Evolutionary conservation across 345 rosid species (phyloP), one percentile per base, ranked within the genome.

Genomic region (Populus alba): DNA sequence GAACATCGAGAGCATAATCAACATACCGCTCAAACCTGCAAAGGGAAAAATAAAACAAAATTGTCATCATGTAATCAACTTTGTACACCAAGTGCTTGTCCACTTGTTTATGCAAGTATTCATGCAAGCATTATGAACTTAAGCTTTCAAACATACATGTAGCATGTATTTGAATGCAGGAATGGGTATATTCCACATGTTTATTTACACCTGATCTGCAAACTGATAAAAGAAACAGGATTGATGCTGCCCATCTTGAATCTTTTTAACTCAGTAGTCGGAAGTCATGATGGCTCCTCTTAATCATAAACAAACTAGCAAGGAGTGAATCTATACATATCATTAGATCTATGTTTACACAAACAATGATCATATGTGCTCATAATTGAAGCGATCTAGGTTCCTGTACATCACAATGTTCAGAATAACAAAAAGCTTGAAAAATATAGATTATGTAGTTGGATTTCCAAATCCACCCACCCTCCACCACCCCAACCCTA

Each of bases 1-100:
- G 99, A 81, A 94, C 98, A 81, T 96, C 98, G n/a, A 96, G 97
- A 75, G 99, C 99, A 57, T 96, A 96, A 72, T 96, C 98, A 74
- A 96, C 99, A 83, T 96, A 96, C 86, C 88, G 98, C 89, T 96
- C 98, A 91, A 96, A 96, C 88, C 98, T 94, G 90, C 85, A 84
- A 39, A 80, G 75, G 70, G 75, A 37, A 72, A 66, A 45, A 49
- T 20, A 18, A 22, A 39, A n/a, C 43, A 55, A 68, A 80, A 57
- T 3, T 29, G 17, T 20, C 20, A 66, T 29, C 72, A 35, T 9
- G 33, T 8, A 33, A 65, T 51, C 66, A 45, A 78, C 22, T 17
- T 78, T 41, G 5, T 5, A 65, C 23, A 65, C 25, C 66, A 47
- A 10, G 61, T 27, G 70, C 6, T 33, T 0, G 11, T 20, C 22